These are phyloP conservation scores for Coniochaeta prunicola DNA, from an alignment of 2,329 filamentous ascomycete genomes.

Conservation along the genomic window DNA sequence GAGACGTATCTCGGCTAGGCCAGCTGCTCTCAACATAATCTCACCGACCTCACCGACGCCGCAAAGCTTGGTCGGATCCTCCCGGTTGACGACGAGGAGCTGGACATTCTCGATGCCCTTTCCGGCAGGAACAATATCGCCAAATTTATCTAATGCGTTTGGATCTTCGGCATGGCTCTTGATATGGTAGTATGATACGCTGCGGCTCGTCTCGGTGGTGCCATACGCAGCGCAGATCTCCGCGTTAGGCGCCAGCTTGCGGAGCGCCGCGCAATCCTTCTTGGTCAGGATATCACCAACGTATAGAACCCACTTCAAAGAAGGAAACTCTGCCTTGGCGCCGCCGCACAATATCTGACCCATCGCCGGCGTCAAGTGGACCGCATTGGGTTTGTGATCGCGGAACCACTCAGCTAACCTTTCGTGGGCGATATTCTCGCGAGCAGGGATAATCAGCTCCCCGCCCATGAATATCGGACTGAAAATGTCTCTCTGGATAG, in stretches of 20 bases:
- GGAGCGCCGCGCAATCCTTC: conserved; percentile 71
- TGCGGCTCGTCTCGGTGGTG: conserved; percentile 75
- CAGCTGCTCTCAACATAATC: conserved; percentile 74
- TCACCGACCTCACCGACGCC: conserved; percentile 77
- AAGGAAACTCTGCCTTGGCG: conserved; percentile 68
- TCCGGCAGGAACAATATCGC: conserved; percentile 74
- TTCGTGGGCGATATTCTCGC: conserved; percentile 82
- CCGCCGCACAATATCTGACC: conserved; percentile 89
- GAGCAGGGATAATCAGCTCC: conserved; percentile 68
- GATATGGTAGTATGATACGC: conserved; percentile 78
- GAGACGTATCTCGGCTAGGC: conserved; percentile 57
- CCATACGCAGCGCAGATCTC: conserved; percentile 72
- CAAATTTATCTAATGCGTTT: conserved; percentile 31
- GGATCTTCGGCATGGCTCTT: conserved; percentile 59
- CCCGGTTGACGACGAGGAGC: conserved; percentile 71
- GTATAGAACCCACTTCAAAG: conserved; percentile 75
- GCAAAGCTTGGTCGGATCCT: conserved; percentile 61
- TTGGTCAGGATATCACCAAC: conserved; percentile 88
- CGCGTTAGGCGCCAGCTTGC: conserved; percentile 46
- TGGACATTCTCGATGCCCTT: conserved; percentile 86
- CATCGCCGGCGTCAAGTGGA: conserved; percentile 93
- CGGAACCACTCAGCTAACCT: conserved; percentile 83
- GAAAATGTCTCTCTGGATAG: conserved; percentile 70
- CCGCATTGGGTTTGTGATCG: conserved; percentile 55
- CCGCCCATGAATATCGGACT: conserved; percentile 84